phyloP scores from a whole-genome alignment of 495 filamentous ascomycete genomes.

The Aspergillus bridgeri region DNA sequence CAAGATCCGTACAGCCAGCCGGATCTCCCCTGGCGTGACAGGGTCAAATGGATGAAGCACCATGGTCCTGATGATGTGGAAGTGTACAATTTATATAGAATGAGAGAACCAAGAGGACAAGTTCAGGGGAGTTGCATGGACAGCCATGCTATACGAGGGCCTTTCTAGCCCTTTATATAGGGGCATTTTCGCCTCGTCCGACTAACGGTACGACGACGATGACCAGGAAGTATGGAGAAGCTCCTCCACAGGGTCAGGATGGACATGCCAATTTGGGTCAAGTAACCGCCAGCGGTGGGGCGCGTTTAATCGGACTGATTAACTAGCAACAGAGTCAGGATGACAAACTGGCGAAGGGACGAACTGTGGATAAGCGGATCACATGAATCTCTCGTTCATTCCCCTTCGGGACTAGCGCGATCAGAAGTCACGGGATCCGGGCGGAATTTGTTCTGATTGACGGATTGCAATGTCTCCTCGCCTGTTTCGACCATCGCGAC shows the following conservation, averaged over 20 bases:
- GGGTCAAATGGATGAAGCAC: conserved; percentile 43
- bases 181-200: background rate
- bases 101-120: background rate
- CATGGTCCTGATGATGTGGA: conserved; percentile 14
- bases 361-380: too few species aligned
- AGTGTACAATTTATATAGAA: background rate
- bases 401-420: conserved; percentile 12
- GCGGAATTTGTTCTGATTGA: conserved; percentile 1
- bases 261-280: conserved; percentile 26
- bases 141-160: background rate
- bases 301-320: conserved; percentile 1
- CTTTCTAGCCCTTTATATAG: conserved; percentile 2
- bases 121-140: background rate
- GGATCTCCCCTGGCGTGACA: conserved; percentile 41
- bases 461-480: too few species aligned
- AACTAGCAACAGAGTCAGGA: too few species aligned
- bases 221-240: conserved; percentile 2
- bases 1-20: conserved; percentile 36
- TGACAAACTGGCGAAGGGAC: too few species aligned
- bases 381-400: conserved; percentile 7
- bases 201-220: background rate
- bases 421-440: background rate
- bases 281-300: conserved; percentile 10
- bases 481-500: too few species aligned
- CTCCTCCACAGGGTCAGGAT: conserved; percentile 12